A percentile compares a stretch with the other conserved stretches of the same genome.
Evolutionary conservation across 2,329 filamentous ascomycete species (phyloP).

Genomic region (Hypoxylon sp.): DNA sequence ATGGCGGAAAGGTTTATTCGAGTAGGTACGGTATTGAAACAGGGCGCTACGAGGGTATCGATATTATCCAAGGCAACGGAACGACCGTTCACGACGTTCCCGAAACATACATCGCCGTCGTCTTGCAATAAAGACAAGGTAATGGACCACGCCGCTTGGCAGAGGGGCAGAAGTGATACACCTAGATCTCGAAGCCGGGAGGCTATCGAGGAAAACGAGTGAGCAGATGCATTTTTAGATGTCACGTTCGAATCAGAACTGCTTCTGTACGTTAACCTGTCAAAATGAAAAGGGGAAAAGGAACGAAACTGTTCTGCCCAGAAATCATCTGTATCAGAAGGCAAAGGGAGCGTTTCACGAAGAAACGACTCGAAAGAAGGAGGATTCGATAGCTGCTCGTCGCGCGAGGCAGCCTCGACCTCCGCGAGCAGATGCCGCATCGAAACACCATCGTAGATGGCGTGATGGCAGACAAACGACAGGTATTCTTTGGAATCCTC

Average conservation of each 20-base stretch:
- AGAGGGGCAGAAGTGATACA: slow-evolving; percentile 74
- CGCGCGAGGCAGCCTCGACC: slow-evolving; percentile 72
- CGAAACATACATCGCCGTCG: slow-evolving; percentile 82
- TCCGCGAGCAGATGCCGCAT: slow-evolving; percentile 79
- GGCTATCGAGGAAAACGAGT: slow-evolving; percentile 63
- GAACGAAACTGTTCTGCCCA: slow-evolving; percentile 73
- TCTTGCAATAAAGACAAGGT: slow-evolving; percentile 71
- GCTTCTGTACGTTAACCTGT: slow-evolving; percentile 7
- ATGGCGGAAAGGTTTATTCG: slow-evolving; percentile 68
- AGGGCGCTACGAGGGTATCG: slow-evolving; percentile 84
- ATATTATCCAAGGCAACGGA: slow-evolving; percentile 75
- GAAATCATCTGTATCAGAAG: slow-evolving; percentile 70
- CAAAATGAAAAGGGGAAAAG: slow-evolving; percentile 58
- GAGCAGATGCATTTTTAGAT: slow-evolving; percentile 21
- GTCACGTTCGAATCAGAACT: slow-evolving; percentile 35
- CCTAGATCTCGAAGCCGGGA: slow-evolving; percentile 66
- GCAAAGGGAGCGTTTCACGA: slow-evolving; percentile 66
- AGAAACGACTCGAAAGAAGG: slow-evolving; percentile 77
- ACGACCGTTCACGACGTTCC: slow-evolving; percentile 86
- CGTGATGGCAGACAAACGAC: slow-evolving; percentile 78
- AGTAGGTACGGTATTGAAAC: slow-evolving; percentile 90
- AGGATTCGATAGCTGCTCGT: slow-evolving; percentile 62
- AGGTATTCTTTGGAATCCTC: slow-evolving; percentile 56
- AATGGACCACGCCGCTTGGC: slow-evolving; percentile 81
- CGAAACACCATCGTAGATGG: slow-evolving; percentile 87